Evolutionary conservation across 495 filamentous ascomycete genomes (phyloP), one percentile per base, ranked within the genome.

Genomic region (Chaetomidium leptoderma): DNA sequence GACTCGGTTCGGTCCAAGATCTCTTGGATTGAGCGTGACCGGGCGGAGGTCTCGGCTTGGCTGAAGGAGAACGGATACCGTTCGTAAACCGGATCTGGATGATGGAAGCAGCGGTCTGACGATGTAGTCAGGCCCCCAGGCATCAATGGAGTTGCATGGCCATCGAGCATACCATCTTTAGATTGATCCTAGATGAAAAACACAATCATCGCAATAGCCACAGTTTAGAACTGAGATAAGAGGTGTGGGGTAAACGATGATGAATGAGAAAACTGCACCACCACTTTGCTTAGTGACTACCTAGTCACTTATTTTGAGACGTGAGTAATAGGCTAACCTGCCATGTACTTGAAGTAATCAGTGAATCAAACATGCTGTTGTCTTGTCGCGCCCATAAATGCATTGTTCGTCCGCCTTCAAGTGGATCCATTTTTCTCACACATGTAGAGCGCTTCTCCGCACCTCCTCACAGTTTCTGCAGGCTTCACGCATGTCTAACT

Each of bases 1-100:
- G 83, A 86, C 62, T 74, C 78, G 11, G 78, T 86, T 61, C 73
- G 75, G 36, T 81, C 83, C 55, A 86, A 85, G 73, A 71, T 78
- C 52, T 67, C 76, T 9, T 86, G 83, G 83, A 49, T 86, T 16
- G 72, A 72, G 60, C 74, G 83, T 37, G 83, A 86, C 62, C 64
- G 71, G 5, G 70, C 76, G 2, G 81, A 86, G 67, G 80, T 86
- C 13, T 69, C 73, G 16, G 59, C 65, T 8, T 86, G 83, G 83
- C 42, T 73, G 53, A 68, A 71, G 65, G 63, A 65, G 47, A 71
- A 71, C 53, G 63, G 62, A n/a, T 71, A 72, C 46, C 57, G 66
- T 64, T 55, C 63, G 62, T 70, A 51, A 56, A 58, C 16, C 36
- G 16, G 13, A 23, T 2, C 24, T 16, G 2, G 36, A 17, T 29